phyloP scores from a whole-genome alignment of 2,329 filamentous ascomycete species.

The Pseudogymnoascus sp. region DNA sequence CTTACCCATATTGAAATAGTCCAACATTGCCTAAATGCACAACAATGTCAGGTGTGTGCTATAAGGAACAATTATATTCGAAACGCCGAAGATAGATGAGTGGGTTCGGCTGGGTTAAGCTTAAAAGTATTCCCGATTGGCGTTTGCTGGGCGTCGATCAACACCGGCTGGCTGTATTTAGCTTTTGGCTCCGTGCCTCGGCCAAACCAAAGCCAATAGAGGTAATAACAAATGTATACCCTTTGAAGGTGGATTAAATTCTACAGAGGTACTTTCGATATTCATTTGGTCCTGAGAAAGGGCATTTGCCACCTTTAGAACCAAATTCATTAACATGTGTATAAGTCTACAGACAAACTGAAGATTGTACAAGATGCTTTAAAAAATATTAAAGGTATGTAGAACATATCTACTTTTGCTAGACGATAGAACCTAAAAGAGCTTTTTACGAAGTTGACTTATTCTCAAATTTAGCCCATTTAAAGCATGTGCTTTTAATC shows the following conservation, averaged over 20 bases:
- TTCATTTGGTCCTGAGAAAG: not conserved
- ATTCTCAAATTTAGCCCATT: not conserved
- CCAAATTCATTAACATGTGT: not conserved
- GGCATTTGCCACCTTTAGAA: not conserved
- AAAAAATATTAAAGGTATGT: not conserved
- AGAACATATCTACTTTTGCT: not conserved
- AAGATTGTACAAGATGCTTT: not conserved
- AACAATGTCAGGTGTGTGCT: not conserved
- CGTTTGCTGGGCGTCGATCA: not conserved
- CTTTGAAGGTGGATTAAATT: not conserved
- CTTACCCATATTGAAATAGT: not conserved
- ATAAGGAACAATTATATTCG: not conserved
- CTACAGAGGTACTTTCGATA: not conserved
- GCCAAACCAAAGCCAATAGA: not conserved
- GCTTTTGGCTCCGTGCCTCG: not conserved
- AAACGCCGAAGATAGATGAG: constrained; percentile 2
- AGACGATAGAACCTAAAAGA: not conserved
- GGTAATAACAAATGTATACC: not conserved
- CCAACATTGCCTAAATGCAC: not conserved
- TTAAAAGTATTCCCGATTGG: not conserved
- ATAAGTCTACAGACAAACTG: not conserved
- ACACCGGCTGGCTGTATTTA: not conserved
- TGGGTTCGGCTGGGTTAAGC: not conserved
- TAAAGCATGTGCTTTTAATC: not conserved
- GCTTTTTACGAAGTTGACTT: not conserved